Evolutionary conservation across 345 rosid species (phyloP), one percentile per base, ranked within the genome.

Genomic region (Ceriops tagal): DNA sequence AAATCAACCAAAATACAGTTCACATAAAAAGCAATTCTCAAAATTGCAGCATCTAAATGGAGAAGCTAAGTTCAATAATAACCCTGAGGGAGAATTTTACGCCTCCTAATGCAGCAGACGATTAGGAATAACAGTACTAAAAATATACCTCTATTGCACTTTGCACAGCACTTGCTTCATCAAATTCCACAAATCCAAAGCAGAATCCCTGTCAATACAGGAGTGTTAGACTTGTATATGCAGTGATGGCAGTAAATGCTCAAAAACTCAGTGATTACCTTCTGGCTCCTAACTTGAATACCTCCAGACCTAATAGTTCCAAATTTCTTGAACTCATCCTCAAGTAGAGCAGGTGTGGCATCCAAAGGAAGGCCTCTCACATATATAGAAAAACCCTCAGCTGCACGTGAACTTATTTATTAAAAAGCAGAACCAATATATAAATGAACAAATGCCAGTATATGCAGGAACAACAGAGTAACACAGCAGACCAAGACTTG

Each of bases 181-280:
- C 97, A 85, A 88, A 95, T 80, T 95, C 99, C 78, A 95, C 93
- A 34, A 95, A 95, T 47, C 99, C 99, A 82, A 90, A 95, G 79
- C 85, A 84, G 78, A 90, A 89, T 58, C 97, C 99, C 96, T 95
- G 80, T 62, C 22, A 60, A 43, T 72, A 46, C 30, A 67, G 27
- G 30, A 6, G 47, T 57, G 28, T 16, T 61, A 58, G 39, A 70
- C 39, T 31, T 57, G 43, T 56, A 58, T 37, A 21, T 2, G 35
- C 60, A 78, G 22, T 6, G 7, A 68, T 19, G 34, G 26, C 8
- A 62, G 34, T 63, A 7, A 58, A 16, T 22, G 51, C 16, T 46
- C n/a, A 74, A 65, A 28, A 52, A 31, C 49, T 9, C 35, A 43
- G 18, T 13, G 49, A 11, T 28, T 75, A 91, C 99, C 96, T 84